Conservation (phyloP, 495 filamentous ascomycete genomes). For the Xylaria bambusicola region DNA sequence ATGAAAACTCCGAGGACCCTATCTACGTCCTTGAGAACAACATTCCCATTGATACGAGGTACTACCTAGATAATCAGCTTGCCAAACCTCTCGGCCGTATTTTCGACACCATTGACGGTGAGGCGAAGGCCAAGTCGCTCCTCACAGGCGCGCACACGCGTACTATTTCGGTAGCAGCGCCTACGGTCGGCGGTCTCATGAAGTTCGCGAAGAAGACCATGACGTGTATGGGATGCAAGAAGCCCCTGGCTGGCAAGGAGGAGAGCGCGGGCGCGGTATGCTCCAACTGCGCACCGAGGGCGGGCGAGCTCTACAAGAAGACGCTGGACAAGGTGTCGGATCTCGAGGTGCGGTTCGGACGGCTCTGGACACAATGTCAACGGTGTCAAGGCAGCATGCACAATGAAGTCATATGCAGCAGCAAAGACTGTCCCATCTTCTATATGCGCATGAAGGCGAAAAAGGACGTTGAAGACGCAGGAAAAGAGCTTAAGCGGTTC, state of each 20-base stretch:
- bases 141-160: constrained; percentile 90
- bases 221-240: constrained; percentile 99
- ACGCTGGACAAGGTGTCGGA: constrained; percentile 83
- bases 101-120: constrained; percentile 95
- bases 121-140: constrained; percentile 81
- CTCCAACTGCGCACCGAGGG: constrained; percentile 74
- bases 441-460: constrained; percentile 99
- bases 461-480: constrained; percentile 95
- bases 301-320: constrained; percentile 93
- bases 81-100: constrained; percentile 91
- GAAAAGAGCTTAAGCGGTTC: constrained; percentile 88
- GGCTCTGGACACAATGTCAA: constrained; percentile 98
- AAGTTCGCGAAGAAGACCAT: constrained; percentile 96
- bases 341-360: constrained; percentile 86
- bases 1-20: constrained; percentile 94
- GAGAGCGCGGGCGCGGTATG: constrained; percentile 88
- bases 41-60: constrained; percentile 95
- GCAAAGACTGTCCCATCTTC: constrained; percentile 96
- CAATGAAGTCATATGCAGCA: constrained; percentile 95
- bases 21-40: constrained; percentile 98
- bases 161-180: constrained; percentile 84
- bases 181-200: constrained; percentile 90
- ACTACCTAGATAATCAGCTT: constrained; percentile 98
- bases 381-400: constrained; percentile 97
- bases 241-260: constrained; percentile 76